Evolutionary conservation across 306 rosid genomes (phyloP).

Genomic region (Hippophae gyantsensis): DNA sequence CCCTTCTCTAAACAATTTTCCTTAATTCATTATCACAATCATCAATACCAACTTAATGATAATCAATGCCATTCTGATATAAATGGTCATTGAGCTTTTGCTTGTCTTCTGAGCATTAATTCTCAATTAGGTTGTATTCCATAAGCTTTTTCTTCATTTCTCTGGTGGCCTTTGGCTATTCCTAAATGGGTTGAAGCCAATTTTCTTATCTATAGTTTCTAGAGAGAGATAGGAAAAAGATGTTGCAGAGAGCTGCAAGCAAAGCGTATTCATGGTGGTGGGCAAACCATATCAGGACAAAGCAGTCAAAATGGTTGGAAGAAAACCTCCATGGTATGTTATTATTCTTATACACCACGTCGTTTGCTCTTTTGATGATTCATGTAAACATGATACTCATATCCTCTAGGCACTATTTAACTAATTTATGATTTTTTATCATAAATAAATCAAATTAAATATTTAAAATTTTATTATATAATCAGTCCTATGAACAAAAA

Average conservation of each 20-base stretch:
- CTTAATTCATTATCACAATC: neutral
- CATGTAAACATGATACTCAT: too few species aligned
- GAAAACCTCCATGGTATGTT: slow-evolving; percentile 69
- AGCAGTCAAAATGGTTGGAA: slow-evolving; percentile 97
- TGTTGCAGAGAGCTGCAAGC: slow-evolving; percentile 95
- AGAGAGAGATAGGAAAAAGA: slow-evolving; percentile 12
- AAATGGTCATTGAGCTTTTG: too few species aligned
- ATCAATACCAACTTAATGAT: neutral
- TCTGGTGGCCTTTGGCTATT: neutral
- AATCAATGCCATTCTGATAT: too few species aligned
- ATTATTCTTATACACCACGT: too few species aligned
- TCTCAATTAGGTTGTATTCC: neutral
- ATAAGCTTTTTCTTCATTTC: slow-evolving; percentile 16
- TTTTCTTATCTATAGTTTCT: neutral
- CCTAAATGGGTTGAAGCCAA: slow-evolving; percentile 16
- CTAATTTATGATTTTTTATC: too few species aligned
- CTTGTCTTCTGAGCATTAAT: too few species aligned
- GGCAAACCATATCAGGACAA: slow-evolving; percentile 94
- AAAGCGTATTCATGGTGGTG: slow-evolving; percentile 99
- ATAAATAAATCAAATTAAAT: too few species aligned
- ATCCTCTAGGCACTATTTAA: too few species aligned
- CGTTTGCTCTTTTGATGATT: too few species aligned
- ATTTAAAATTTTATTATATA: too few species aligned
- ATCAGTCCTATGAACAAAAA: too few species aligned
- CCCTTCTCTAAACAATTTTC: slow-evolving; percentile 5